phyloP scores from a whole-genome alignment of 225 moss, liverwort and hornwort species.

The Pseudoscleropodium purum region DNA sequence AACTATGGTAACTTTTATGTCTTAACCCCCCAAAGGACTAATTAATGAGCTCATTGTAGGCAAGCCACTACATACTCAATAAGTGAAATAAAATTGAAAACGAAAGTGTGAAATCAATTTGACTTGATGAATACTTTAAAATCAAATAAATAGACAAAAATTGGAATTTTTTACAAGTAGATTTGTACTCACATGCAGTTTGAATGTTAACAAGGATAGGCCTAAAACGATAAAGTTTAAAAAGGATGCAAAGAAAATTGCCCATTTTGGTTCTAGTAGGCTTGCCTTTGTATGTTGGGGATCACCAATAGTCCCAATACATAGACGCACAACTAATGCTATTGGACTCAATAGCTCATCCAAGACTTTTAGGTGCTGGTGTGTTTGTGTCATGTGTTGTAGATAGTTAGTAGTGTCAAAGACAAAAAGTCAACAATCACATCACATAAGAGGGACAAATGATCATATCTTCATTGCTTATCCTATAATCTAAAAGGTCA shows the following conservation, averaged over 20 bases:
- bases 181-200: background rate
- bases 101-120: too few species aligned
- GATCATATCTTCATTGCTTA: background rate
- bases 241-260: background rate
- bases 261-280: accelerated
- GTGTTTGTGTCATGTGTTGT: accelerated
- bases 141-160: too few species aligned
- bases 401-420: background rate
- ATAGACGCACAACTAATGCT: background rate
- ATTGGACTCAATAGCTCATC: accelerated
- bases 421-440: too few species aligned
- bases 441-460: accelerated
- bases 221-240: accelerated
- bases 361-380: accelerated
- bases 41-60: accelerated
- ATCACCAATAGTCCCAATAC: background rate
- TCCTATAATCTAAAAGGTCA: background rate
- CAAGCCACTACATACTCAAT: background rate
- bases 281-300: accelerated
- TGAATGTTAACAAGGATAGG: accelerated
- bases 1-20: accelerated
- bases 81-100: background rate
- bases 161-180: too few species aligned
- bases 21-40: background rate
- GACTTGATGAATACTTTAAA: background rate